Percentiles rank a stretch among this genome's conserved stretches.
phyloP scores from a whole-genome alignment of 768 basidiomycete genomes.

The Pisolithus albus region DNA sequence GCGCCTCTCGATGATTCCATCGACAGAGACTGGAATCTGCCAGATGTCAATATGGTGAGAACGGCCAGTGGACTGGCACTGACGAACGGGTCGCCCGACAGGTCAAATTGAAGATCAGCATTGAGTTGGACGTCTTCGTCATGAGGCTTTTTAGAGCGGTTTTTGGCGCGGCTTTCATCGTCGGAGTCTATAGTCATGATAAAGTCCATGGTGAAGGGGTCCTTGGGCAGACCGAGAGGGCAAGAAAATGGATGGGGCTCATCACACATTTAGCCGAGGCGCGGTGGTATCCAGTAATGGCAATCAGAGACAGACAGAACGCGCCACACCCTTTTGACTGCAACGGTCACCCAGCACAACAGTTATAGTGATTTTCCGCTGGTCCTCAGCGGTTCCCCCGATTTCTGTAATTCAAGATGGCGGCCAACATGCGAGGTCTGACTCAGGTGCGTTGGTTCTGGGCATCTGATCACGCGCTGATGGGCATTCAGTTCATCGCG shows the following conservation, averaged over 20 bases:
- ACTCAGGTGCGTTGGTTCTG: constrained; percentile 60
- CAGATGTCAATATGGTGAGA: not conserved
- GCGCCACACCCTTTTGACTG: not conserved
- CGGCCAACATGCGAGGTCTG: constrained; percentile 84
- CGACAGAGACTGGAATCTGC: constrained; percentile 77
- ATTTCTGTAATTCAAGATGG: constrained; percentile 44
- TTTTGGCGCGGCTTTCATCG: constrained; percentile 41
- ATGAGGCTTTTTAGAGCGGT: constrained; percentile 15
- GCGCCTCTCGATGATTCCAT: constrained; percentile 84
- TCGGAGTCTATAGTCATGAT: constrained; percentile 84
- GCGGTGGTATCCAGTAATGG: too few species aligned
- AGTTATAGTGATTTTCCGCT: not conserved
- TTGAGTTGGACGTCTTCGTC: constrained; percentile 57
- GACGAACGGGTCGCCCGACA: constrained; percentile 55
- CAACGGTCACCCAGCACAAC: not conserved
- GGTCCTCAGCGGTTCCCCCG: not conserved
- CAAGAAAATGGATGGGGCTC: too few species aligned
- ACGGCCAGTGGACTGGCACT: not conserved
- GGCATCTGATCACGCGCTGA: not conserved
- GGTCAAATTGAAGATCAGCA: constrained; percentile 79
- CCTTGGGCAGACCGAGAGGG: too few species aligned
- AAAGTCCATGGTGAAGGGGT: constrained; percentile 43
- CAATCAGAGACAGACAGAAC: too few species aligned
- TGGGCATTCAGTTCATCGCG: constrained; percentile 77
- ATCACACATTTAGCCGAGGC: too few species aligned